Percentiles rank a stretch among this genome's conserved stretches.
Conservation (phyloP, 1,284 basidiomycete species). For the Peniophora sp. region DNA sequence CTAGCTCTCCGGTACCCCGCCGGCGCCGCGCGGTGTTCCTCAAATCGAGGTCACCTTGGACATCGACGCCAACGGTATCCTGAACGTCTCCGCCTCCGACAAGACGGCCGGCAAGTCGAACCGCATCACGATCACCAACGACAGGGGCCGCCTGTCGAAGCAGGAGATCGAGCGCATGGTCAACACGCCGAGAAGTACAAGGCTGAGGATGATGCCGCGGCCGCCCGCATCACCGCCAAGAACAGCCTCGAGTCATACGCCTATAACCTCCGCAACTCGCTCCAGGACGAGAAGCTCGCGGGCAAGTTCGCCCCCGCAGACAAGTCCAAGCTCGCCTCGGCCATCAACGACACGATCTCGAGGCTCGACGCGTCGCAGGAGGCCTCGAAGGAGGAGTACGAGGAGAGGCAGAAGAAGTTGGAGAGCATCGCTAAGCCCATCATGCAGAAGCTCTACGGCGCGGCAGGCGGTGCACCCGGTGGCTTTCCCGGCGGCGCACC, state of each 20-base stretch:
- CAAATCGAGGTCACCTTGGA: constrained; percentile 99
- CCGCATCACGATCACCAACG: constrained; percentile 96
- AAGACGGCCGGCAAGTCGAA: constrained; percentile 97
- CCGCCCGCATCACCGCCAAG: constrained; percentile 82
- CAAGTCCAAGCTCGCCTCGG: constrained; percentile 75
- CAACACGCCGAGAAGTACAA: constrained; percentile 85
- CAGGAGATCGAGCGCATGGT: constrained; percentile 99
- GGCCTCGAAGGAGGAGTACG: constrained; percentile 94
- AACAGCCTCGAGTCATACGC: constrained; percentile 89
- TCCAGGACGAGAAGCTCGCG: constrained; percentile 80
- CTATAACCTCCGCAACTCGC: constrained; percentile 93
- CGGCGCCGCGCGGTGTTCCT: constrained; percentile 96
- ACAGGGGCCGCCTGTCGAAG: constrained; percentile 97
- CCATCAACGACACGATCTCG: constrained; percentile 80
- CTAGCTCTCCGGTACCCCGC: constrained; percentile 96
- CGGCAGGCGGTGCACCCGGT: constrained; percentile 55
- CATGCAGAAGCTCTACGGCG: constrained; percentile 88
- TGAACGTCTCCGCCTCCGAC: constrained; percentile 94
- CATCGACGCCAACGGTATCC: constrained; percentile 96
- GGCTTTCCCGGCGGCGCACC: constrained; percentile 28
- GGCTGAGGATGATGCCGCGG: constrained; percentile 77
- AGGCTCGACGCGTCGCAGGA: constrained; percentile 90
- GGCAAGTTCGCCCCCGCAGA: too few species aligned
- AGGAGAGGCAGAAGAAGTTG: constrained; percentile 92
- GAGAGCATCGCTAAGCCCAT: constrained; percentile 83